A percentile compares a stretch with the other conserved stretches of the same genome.
Evolutionary conservation across 2,329 filamentous ascomycete genomes (phyloP).

Genomic region (Penicillium sp.): DNA sequence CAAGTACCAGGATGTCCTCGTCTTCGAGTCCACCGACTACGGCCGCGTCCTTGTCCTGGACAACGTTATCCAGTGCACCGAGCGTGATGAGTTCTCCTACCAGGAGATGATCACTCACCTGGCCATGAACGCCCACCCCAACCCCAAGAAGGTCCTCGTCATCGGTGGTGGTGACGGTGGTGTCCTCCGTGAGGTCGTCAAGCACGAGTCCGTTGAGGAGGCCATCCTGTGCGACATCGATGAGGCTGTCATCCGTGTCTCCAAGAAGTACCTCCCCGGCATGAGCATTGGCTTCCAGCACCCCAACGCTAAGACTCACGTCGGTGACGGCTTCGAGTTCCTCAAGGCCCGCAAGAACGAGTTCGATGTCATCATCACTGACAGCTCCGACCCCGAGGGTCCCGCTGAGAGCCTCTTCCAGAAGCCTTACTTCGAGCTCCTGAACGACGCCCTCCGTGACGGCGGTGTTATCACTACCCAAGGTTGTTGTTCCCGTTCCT

Average conservation of each 20-base stretch:
- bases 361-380: slow-evolving; percentile 99
- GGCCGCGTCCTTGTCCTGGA: slow-evolving; percentile 95
- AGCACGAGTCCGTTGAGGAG: slow-evolving; percentile 96
- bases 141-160: slow-evolving; percentile 97
- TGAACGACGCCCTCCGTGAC: slow-evolving; percentile 84
- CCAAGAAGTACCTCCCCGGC: slow-evolving; percentile 93
- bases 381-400: slow-evolving; percentile 95
- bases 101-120: slow-evolving; percentile 99
- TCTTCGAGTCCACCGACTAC: slow-evolving; percentile 98
- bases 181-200: slow-evolving; percentile 97
- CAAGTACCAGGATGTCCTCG: slow-evolving; percentile 97
- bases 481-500: slow-evolving; percentile 94
- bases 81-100: slow-evolving; percentile 98
- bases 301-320: slow-evolving; percentile 87
- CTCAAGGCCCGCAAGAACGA: slow-evolving; percentile 92
- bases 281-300: slow-evolving; percentile 94
- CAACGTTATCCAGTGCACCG: slow-evolving; percentile 98
- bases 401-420: slow-evolving; percentile 96
- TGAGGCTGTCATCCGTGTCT: slow-evolving; percentile 96
- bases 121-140: slow-evolving; percentile 96
- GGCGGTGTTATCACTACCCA: slow-evolving; percentile 99
- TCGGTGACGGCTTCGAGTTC: slow-evolving; percentile 99
- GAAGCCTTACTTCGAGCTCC: slow-evolving; percentile 97
- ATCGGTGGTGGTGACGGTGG: slow-evolving; percentile 97
- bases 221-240: slow-evolving; percentile 98